Percentiles rank a stretch among this genome's conserved stretches.
Conservation (phyloP, 176 grass and related monocot species). For the Oryza brachyantha region DNA sequence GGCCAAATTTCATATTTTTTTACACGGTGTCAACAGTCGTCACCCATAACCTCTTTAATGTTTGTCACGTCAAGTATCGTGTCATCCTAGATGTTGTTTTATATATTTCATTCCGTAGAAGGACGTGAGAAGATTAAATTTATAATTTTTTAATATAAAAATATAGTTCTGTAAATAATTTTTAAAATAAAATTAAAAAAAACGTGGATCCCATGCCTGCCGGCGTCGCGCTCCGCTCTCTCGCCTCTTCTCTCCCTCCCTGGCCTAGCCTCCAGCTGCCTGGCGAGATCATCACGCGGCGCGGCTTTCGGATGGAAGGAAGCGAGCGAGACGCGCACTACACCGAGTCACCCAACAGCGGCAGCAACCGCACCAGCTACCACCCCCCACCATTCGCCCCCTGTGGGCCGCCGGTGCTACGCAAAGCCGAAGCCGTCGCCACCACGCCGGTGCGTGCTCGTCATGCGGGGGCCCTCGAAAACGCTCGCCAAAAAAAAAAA, state of each 20-base stretch:
- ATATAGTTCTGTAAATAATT: too few relatives aligned
- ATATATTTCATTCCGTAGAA: too few relatives aligned
- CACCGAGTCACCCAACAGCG: background rate
- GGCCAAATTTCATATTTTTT: too few relatives aligned
- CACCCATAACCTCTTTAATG: too few relatives aligned
- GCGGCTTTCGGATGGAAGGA: background rate
- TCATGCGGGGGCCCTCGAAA: slow-evolving; percentile 8
- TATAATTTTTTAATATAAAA: too few relatives aligned
- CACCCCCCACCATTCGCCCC: too few relatives aligned
- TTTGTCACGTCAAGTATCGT: too few relatives aligned
- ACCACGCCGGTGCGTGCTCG: background rate
- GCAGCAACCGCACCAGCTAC: slow-evolving; percentile 4
- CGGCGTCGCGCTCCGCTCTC: background rate
- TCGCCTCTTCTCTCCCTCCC: too few relatives aligned
- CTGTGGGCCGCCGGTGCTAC: background rate
- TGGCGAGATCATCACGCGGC: background rate
- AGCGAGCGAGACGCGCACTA: background rate
- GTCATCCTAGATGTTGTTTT: too few relatives aligned
- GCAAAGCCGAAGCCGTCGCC: slow-evolving; percentile 1
- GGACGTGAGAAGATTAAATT: too few relatives aligned
- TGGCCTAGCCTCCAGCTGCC: background rate
- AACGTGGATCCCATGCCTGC: slow-evolving; percentile 18
- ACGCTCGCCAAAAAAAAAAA: background rate
- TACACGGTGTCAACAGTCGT: too few relatives aligned
- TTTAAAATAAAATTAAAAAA: too few relatives aligned